phyloP scores from a whole-genome alignment of 1,284 basidiomycete genomes.

The Tylopilus orsonianus region DNA sequence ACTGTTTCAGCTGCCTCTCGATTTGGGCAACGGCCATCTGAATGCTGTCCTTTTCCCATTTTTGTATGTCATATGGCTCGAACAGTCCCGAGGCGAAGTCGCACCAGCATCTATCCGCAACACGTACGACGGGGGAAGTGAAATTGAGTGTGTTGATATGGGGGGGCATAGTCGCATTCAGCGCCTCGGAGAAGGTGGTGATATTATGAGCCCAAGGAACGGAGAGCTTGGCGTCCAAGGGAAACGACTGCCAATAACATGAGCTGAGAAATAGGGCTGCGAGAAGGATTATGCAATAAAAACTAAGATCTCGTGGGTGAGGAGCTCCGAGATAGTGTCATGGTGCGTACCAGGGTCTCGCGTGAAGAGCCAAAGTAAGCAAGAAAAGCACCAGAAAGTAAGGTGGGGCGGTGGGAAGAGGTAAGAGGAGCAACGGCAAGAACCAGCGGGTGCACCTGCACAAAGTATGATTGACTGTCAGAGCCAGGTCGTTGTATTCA shows the following conservation, averaged over 20 bases:
- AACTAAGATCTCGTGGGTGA: constrained; percentile 42
- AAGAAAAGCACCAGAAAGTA: constrained; percentile 74
- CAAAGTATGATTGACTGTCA: constrained; percentile 2
- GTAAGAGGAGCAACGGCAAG: constrained; percentile 70
- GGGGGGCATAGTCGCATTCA: constrained; percentile 44
- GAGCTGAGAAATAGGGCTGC: constrained; percentile 77
- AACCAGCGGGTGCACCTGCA: constrained; percentile 81
- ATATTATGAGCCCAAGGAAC: constrained; percentile 64
- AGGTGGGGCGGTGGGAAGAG: constrained; percentile 74
- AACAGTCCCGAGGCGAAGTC: constrained; percentile 65
- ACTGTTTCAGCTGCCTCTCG: constrained; percentile 40
- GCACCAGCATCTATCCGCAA: constrained; percentile 80
- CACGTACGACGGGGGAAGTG: constrained; percentile 46
- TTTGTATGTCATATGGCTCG: constrained; percentile 68
- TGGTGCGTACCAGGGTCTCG: constrained; percentile 69
- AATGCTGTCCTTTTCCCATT: constrained; percentile 68
- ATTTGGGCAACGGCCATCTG: constrained; percentile 47
- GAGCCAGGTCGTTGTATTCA: constrained; percentile 3
- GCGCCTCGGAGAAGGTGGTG: constrained; percentile 65
- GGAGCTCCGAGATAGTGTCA: neutral
- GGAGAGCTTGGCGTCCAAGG: constrained; percentile 58
- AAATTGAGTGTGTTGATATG: constrained; percentile 32
- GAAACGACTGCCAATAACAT: constrained; percentile 82
- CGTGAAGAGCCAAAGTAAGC: constrained; percentile 71
- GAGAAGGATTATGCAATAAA: constrained; percentile 80